phyloP scores from a whole-genome alignment of 1,284 basidiomycete genomes.

The Volvariella surrecta region DNA sequence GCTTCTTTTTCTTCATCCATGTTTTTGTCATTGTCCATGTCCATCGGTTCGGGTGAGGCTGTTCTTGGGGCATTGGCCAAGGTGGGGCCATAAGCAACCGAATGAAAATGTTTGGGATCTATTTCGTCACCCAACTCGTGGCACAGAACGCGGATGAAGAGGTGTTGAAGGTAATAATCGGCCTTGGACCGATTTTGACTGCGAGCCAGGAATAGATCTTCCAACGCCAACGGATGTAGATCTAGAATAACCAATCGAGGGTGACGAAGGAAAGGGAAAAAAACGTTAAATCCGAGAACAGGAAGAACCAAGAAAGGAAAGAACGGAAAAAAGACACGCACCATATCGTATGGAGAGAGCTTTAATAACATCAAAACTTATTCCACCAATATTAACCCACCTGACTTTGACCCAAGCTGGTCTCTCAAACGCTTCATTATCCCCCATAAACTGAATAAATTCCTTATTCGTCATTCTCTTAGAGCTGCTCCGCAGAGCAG shows the following conservation, averaged over 20 bases:
- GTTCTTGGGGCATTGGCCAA: neutral
- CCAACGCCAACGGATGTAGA: conserved; percentile 60
- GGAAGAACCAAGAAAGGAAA: too few species aligned
- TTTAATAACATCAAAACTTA: conserved; percentile 66
- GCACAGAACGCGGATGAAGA: conserved; percentile 59
- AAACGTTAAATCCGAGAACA: neutral
- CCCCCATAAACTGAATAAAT: conserved; percentile 39
- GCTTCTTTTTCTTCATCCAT: too few species aligned
- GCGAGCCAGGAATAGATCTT: conserved; percentile 57
- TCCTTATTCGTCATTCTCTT: conserved; percentile 46
- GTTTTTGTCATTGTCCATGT: neutral
- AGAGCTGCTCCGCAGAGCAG: conserved; percentile 39
- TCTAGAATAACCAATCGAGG: conserved; percentile 26
- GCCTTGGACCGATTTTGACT: conserved; percentile 56
- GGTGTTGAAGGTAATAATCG: conserved; percentile 60
- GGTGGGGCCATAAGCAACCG: neutral
- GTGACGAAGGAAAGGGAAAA: neutral
- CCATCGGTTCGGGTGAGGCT: neutral
- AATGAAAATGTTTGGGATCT: neutral
- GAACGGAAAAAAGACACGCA: conserved; percentile 17
- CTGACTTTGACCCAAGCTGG: conserved; percentile 39
- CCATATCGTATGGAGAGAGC: conserved; percentile 55
- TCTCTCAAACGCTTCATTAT: conserved; percentile 24
- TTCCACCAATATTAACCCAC: conserved; percentile 65
- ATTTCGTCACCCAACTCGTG: conserved; percentile 21